These are phyloP conservation scores for Hypoxylon sp. DNA, from an alignment of 2,329 filamentous ascomycete genomes.

Conservation along the genomic window DNA sequence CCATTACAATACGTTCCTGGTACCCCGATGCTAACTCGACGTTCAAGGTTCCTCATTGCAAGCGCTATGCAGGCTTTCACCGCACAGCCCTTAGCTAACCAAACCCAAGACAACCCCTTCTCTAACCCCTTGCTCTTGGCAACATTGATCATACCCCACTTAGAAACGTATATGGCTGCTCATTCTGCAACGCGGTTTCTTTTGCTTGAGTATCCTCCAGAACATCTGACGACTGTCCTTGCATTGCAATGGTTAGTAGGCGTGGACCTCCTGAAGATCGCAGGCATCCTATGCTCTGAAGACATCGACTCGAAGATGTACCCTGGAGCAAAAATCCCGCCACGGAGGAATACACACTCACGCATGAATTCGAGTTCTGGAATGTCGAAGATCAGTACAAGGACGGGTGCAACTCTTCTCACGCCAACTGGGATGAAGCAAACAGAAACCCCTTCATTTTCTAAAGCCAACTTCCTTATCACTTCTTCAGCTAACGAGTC, in stretches of 20 bases:
- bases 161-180: conserved; percentile 71
- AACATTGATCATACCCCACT: conserved; percentile 70
- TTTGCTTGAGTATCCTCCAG: conserved; percentile 70
- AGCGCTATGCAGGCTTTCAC: conserved; percentile 73
- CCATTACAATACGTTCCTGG: not conserved
- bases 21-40: conserved; percentile 17
- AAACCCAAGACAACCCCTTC: conserved; percentile 68
- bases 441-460: conserved; percentile 55
- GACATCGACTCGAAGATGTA: conserved; percentile 53
- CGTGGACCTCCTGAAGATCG: conserved; percentile 69
- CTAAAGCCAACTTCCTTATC: conserved; percentile 70
- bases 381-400: conserved; percentile 42
- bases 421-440: conserved; percentile 30
- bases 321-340: conserved; percentile 30
- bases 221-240: conserved; percentile 69
- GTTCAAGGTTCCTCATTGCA: conserved; percentile 67
- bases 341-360: conserved; percentile 37
- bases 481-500: conserved; percentile 67
- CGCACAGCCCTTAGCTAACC: conserved; percentile 64
- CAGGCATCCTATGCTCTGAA: conserved; percentile 67
- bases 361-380: conserved; percentile 51
- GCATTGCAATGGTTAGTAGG: conserved; percentile 72
- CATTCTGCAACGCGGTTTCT: conserved; percentile 69
- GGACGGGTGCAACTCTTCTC: conserved; percentile 36
- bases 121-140: conserved; percentile 69